Conservation (phyloP, 78 protist genomes). For the Isochrysis galbana region DNA sequence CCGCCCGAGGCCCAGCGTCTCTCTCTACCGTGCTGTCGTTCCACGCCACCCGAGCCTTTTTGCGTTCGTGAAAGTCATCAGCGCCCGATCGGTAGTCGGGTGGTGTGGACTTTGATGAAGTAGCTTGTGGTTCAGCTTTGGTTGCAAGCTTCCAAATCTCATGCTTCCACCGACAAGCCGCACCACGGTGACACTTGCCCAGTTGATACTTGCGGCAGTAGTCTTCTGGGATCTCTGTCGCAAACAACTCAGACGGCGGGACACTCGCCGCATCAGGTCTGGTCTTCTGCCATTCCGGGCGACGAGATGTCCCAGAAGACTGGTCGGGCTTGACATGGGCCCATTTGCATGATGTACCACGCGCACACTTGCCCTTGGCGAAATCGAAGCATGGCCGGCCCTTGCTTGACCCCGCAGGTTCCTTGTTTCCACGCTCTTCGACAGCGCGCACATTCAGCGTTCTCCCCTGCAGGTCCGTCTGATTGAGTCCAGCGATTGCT, state of each 20-base stretch:
- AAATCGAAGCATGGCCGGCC: constrained; percentile 18
- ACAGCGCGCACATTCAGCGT: constrained; percentile 7
- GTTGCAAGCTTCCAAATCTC: not conserved
- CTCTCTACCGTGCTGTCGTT: not conserved
- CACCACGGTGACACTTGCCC: constrained; percentile 5
- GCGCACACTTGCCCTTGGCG: not conserved
- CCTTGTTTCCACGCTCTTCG: not conserved
- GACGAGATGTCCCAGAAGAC: not conserved
- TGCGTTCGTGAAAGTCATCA: not conserved
- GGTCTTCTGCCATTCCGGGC: constrained; percentile 21
- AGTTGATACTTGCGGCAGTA: constrained; percentile 4
- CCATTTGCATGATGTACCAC: constrained; percentile 14
- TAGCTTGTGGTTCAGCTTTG: no score
- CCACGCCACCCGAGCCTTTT: not conserved
- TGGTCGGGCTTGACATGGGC: not conserved
- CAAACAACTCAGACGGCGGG: not conserved
- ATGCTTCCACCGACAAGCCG: not conserved
- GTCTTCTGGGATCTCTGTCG: not conserved
- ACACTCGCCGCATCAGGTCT: not conserved
- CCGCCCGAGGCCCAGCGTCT: not conserved
- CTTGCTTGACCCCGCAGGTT: not conserved
- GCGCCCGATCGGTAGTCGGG: not conserved
- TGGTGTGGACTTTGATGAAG: no score
- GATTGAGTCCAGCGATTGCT: not conserved
- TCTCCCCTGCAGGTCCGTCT: not conserved